Conservation (phyloP, 257 asterid genomes). For the Fraxinus excelsior region DNA sequence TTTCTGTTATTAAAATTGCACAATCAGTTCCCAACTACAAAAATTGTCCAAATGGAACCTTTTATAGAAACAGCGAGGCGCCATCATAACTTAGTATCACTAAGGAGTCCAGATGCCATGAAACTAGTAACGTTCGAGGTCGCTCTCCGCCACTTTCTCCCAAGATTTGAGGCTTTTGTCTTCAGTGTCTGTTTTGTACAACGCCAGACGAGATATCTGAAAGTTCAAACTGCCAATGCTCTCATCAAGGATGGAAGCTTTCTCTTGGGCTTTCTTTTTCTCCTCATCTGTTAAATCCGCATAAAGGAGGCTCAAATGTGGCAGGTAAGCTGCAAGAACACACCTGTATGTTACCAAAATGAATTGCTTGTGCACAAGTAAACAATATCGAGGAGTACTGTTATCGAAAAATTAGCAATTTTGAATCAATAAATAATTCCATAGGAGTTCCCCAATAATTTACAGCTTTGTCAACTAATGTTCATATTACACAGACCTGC, state of each 20-base stretch:
- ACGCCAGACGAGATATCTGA: conserved; percentile 63
- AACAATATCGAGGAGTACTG: not conserved
- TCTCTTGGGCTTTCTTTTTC: conserved; percentile 71
- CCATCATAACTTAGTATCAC: not conserved
- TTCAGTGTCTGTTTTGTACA: conserved; percentile 77
- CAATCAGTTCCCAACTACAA: too few relatives aligned
- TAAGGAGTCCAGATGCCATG: not conserved
- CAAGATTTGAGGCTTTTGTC: conserved; percentile 86
- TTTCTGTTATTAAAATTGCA: not conserved
- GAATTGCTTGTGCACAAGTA: not conserved
- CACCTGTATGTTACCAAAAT: conserved; percentile 7
- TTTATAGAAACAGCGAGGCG: not conserved
- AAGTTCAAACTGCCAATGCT: conserved; percentile 52
- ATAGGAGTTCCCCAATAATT: not conserved
- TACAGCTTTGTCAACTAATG: not conserved
- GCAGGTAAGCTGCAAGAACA: conserved; percentile 78
- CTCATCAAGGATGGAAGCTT: conserved; percentile 62
- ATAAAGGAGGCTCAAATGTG: conserved; percentile 88
- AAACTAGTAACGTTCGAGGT: conserved; percentile 34
- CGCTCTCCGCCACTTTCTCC: conserved; percentile 74
- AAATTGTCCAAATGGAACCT: not conserved
- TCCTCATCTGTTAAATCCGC: conserved; percentile 73
- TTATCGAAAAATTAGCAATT: not conserved
- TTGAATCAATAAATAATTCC: not conserved
- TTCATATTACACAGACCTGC: not conserved